Evolutionary conservation across 2,329 filamentous ascomycete genomes (phyloP), one percentile per base, ranked within the genome.

Genomic region (Onygenales sp.): DNA sequence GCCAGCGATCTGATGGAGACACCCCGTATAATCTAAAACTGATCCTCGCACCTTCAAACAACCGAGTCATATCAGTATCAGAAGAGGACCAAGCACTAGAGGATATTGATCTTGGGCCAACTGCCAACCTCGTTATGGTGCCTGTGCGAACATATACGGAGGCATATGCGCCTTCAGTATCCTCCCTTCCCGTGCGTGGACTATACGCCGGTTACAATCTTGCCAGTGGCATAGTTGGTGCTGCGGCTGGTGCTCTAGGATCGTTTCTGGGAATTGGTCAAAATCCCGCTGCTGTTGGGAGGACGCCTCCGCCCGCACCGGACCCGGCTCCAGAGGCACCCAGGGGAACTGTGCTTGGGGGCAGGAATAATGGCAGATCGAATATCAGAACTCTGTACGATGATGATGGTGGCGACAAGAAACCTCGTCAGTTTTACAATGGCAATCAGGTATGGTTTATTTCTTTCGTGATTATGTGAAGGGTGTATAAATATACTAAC

Each of bases 21-120:
- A 67, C 76, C 10, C 87, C 89, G 0, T 97, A 90, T 68, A 86
- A 79, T 10, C 91, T 97, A 72, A 89, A 90, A 64, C 82, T 94
- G 47, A 84, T 96, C 38, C 77, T 94, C 2, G 84, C 87, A 0
- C 91, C 91, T 0, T 72, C 83, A 17, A 88, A 89, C 1, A 93
- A 85, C 66, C 82, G 81, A 58, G 82, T 79, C 8, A 83, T 97
- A 54, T 84, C 86, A 36, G 80, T 84, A 4, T 77, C 80, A 0
- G 90, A 96, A 58, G 92, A 96, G 68, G 77, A 76, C 38, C 75
- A 84, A 58, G 76, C 78, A 0, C 76, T 96, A 0, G 72, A 76
- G 11, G 83, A 87, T 5, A 77, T 95, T 7, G 87, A 84, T 1
- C 75, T 95, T 0, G 78, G 82, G 0, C 90, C 91, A 0, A 90